These are phyloP conservation scores for Backusella psychrophila DNA, from an alignment of 192 early-diverging fungal genomes.

Conservation along the genomic window DNA sequence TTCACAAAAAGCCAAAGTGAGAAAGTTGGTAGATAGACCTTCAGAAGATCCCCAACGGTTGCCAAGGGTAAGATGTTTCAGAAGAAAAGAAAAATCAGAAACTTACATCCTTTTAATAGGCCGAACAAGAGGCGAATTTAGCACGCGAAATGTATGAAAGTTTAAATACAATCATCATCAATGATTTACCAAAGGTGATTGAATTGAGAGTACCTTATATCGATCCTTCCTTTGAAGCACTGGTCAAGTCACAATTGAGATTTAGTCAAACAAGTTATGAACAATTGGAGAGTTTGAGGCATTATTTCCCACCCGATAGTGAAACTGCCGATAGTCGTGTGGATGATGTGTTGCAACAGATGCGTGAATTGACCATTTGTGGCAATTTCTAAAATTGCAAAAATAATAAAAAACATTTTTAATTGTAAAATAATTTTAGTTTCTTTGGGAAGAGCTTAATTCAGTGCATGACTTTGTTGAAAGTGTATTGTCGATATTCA, in stretches of 20 bases:
- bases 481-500: too few species aligned
- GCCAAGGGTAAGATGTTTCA: constrained; percentile 45
- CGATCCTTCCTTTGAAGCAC: constrained; percentile 94
- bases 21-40: constrained; percentile 83
- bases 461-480: too few species aligned
- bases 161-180: constrained; percentile 77
- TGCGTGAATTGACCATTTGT: constrained; percentile 90
- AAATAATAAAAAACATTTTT: neutral
- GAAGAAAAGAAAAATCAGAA: neutral
- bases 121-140: constrained; percentile 77
- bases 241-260: constrained; percentile 90
- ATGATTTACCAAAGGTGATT: constrained; percentile 89
- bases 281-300: constrained; percentile 64
- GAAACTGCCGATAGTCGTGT: constrained; percentile 69
- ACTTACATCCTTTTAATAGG: constrained; percentile 40
- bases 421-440: neutral
- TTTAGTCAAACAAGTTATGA: constrained; percentile 85
- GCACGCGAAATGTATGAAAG: constrained; percentile 77
- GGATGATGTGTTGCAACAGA: constrained; percentile 81
- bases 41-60: constrained; percentile 66
- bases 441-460: too few species aligned
- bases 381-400: constrained; percentile 44
- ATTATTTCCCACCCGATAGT: constrained; percentile 56
- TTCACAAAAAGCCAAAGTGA: constrained; percentile 61
- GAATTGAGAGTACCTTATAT: constrained; percentile 86